Evolutionary conservation across 2,329 filamentous ascomycete species (phyloP).

Genomic region (Lecanoromycetidae sp.): DNA sequence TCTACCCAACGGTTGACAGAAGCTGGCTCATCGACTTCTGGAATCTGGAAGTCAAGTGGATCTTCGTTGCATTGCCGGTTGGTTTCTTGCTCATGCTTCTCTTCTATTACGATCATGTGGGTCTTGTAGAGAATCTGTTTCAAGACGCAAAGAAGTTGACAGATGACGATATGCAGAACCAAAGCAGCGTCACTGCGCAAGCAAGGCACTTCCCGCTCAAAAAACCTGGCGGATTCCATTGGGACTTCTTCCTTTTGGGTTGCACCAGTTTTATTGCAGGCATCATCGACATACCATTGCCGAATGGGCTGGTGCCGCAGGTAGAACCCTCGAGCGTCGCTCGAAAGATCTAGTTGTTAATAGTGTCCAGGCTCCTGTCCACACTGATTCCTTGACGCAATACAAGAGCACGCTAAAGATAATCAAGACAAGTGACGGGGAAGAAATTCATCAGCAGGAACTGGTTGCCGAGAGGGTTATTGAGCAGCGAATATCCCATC

Average conservation of each 20-base stretch:
- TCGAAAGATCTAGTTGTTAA: background rate
- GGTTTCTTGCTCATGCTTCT: conserved; percentile 42
- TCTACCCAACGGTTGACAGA: conserved; percentile 36
- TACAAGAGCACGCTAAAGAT: conserved; percentile 32
- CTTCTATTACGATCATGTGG: conserved; percentile 46
- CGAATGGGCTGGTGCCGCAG: conserved; percentile 46
- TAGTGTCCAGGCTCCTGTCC: conserved; percentile 38
- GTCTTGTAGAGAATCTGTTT: conserved; percentile 5
- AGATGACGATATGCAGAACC: conserved; percentile 26
- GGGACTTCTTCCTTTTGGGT: conserved; percentile 48
- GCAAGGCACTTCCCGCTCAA: conserved; percentile 43
- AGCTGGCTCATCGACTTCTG: conserved; percentile 43
- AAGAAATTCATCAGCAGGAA: conserved; percentile 34
- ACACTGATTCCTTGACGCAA: conserved; percentile 41
- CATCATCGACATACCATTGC: conserved; percentile 45
- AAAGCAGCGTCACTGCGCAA: conserved; percentile 45
- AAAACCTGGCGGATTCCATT: conserved; percentile 49
- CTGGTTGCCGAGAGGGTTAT: conserved; percentile 38
- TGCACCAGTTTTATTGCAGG: conserved; percentile 44
- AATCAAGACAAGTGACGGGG: conserved; percentile 30
- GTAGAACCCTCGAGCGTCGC: conserved; percentile 6
- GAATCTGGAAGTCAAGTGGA: conserved; percentile 39
- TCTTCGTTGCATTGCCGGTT: conserved; percentile 43
- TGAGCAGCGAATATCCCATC: conserved; percentile 45
- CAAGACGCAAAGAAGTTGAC: no score